Conservation (phyloP, 257 asterid genomes). For the Ilex asprella region DNA sequence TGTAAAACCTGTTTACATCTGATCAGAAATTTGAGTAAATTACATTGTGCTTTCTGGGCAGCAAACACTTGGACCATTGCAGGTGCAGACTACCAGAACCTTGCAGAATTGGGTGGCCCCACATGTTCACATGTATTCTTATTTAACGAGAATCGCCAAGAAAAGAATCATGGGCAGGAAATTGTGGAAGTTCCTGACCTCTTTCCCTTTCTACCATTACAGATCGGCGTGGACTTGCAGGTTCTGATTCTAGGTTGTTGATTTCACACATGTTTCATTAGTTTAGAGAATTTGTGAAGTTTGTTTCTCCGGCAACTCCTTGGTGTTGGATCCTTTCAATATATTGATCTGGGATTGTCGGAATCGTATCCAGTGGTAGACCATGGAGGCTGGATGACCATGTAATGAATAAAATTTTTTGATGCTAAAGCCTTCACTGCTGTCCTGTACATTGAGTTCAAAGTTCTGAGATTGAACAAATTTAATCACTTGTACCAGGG, state of each 20-base stretch:
- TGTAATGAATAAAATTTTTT: background rate
- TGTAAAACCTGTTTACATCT: conserved; percentile 89
- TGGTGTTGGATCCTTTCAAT: background rate
- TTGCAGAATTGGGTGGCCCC: background rate
- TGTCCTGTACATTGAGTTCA: no score
- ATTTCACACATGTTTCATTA: background rate
- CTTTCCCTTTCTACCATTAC: background rate
- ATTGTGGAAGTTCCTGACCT: background rate
- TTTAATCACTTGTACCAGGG: no score
- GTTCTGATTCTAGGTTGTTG: background rate
- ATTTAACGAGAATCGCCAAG: background rate
- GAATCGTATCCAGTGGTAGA: background rate
- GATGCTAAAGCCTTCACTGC: no score
- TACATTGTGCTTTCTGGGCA: background rate
- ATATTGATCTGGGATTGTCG: no score
- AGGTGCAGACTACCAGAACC: background rate
- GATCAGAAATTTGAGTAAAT: conserved; percentile 12
- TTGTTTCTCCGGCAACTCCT: no score
- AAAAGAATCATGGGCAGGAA: background rate
- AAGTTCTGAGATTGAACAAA: no score
- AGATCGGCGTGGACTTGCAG: no score
- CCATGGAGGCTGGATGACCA: background rate
- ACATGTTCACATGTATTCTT: background rate
- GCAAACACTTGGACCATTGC: background rate
- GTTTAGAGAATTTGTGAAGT: background rate